Evolutionary conservation across 805 yeast genomes (phyloP), one percentile per base, ranked within the genome.

Genomic region (Starmerella sirachaensis): DNA sequence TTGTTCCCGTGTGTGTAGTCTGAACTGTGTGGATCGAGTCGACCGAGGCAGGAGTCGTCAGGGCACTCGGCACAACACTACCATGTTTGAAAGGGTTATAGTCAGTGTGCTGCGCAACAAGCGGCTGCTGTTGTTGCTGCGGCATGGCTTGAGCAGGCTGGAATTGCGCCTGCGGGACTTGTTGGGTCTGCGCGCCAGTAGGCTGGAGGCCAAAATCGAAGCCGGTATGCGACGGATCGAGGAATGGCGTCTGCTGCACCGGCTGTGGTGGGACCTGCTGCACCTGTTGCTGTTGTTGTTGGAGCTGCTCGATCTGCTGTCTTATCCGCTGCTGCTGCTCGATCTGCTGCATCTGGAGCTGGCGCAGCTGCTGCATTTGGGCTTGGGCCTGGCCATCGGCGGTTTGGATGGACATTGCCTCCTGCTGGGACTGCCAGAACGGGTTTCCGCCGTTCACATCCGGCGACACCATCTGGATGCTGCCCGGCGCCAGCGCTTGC

Each of bases 11-110:
- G n/a, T n/a, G n/a, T n/a, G n/a, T n/a, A n/a, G n/a, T n/a, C n/a
- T n/a, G n/a, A n/a, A n/a, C n/a, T n/a, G n/a, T n/a, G n/a, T n/a
- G n/a, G n/a, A n/a, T 6, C 21, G 16, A 8, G 31, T 64, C 59
- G 12, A 64, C 58, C 17, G 65, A 60, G 22, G 46, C 43, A 34
- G 63, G 52, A 17, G 18, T 9, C 18, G 21, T 14, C 30, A 31
- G 5, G 19, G 48, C 45, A 4, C 65, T 54, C 46, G 66, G 61
- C 20, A 66, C 54, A 1, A 65, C 52, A 12, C 31, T 29, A 18
- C 20, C 19, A 6, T 29, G 31, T 16, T 29, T 18, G 31, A 29
- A 29, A 7, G 41, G 58, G 59, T 13, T 60, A 30, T 38, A 40
- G 26, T 10, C 16, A 8, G 29, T 16, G 36, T 29, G 37, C 35